Evolutionary conservation across 176 grass and related monocot genomes (phyloP).

Genomic region (Triticum turgidum): DNA sequence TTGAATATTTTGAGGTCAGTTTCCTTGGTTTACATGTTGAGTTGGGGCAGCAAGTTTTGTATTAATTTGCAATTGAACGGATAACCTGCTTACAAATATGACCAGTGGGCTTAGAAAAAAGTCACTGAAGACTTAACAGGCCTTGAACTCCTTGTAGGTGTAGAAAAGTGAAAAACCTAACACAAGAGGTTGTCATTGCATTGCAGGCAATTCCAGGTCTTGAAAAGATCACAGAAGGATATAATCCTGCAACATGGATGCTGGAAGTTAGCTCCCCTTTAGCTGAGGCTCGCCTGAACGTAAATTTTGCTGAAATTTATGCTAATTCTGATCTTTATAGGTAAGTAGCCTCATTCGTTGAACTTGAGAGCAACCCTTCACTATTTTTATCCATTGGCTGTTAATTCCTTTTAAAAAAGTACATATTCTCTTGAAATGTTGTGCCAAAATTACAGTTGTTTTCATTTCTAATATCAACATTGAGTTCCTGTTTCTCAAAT

Average conservation of each 20-base stretch:
- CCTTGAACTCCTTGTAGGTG: not conserved
- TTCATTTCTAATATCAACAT: not conserved
- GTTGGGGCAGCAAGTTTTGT: not conserved
- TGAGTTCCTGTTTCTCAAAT: conserved; percentile 11
- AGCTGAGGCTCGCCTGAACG: conserved; percentile 52
- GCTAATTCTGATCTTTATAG: conserved; percentile 60
- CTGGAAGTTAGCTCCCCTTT: conserved; percentile 67
- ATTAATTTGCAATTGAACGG: not conserved
- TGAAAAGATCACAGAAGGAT: conserved; percentile 67
- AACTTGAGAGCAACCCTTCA: not conserved
- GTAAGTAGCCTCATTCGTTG: conserved; percentile 28
- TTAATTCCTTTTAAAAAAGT: not conserved
- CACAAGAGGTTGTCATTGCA: not conserved
- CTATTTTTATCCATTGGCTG: not conserved
- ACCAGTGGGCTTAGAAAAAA: not conserved
- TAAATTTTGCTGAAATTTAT: conserved; percentile 89
- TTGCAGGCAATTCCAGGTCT: conserved; percentile 79
- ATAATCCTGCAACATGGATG: conserved; percentile 96
- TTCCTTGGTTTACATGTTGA: not conserved
- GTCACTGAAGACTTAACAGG: not conserved
- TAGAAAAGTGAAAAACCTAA: not conserved
- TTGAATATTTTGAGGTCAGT: conserved; percentile 85
- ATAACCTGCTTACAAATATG: not conserved
- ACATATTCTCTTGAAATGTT: too few relatives aligned
- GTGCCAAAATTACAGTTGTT: not conserved